Conservation (phyloP, 768 basidiomycete genomes). For the Chalciporus sphaerocephalus region DNA sequence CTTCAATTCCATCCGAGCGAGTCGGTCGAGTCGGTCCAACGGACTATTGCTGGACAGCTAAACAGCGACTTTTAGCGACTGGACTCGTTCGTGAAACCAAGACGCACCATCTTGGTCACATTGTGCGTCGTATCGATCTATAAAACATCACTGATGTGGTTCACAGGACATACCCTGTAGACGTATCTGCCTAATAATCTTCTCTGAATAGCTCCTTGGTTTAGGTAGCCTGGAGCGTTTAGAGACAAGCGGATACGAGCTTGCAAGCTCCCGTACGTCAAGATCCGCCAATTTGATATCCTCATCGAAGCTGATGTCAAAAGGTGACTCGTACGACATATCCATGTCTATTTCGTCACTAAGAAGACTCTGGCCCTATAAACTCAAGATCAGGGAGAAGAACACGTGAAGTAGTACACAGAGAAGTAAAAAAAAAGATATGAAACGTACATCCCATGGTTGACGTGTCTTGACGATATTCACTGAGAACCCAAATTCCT, state of each 20-base stretch:
- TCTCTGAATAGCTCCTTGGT: conserved; percentile 3
- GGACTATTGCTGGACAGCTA: conserved; percentile 25
- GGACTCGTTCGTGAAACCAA: background rate
- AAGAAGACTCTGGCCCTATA: conserved; percentile 12
- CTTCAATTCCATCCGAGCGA: conserved; percentile 28
- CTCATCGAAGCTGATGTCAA: conserved; percentile 15
- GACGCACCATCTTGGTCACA: conserved; percentile 27
- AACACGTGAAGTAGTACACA: background rate
- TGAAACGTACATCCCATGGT: conserved; percentile 18
- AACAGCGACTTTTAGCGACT: conserved; percentile 8
- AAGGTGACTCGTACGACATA: conserved; percentile 8
- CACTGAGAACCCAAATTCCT: conserved; percentile 18
- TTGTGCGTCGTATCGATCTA: conserved; percentile 16
- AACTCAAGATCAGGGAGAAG: conserved; percentile 2
- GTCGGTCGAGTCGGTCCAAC: conserved; percentile 26
- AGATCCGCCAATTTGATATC: conserved; percentile 16
- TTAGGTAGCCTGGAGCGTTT: background rate
- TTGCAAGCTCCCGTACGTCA: conserved; percentile 12
- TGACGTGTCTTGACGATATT: conserved; percentile 22
- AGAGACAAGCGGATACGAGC: conserved; percentile 14
- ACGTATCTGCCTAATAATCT: conserved; percentile 14
- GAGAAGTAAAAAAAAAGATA: background rate
- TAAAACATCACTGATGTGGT: conserved; percentile 1
- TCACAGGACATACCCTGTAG: background rate
- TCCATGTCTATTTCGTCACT: background rate